Evolutionary conservation across 306 rosid species (phyloP), one percentile per base, ranked within the genome.

Genomic region (Vicia faba): DNA sequence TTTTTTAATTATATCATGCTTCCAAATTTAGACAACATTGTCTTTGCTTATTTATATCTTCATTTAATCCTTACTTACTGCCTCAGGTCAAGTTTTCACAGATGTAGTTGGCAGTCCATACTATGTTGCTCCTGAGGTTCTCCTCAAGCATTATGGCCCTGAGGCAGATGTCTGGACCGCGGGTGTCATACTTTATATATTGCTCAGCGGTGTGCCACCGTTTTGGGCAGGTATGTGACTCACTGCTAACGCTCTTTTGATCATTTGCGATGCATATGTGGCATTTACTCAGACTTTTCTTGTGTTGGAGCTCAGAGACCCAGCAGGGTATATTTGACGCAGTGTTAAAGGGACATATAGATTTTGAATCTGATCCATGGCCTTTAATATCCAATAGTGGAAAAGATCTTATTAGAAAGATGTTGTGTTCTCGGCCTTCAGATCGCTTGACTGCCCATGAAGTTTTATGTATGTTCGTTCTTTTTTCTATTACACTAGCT

Each of bases 161-260:
- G 96, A 91, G 79, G 96, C 95, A 26, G 97, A 91, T 73, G 97
- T 91, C 12, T 91, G 97, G 97, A 91, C 97, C 9, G 96, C 97
- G 0, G 97, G 97, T 35, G 97, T 91, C 82, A 91, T 91, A 70
- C 82, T 91, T 31, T 91, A 91, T 74, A 91, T 91, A 65, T 71
- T 91, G 81, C 89, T 91, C 31, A 91, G 97, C 76, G 97, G 97
- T 3, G 97, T 91, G 72, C 97, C 97, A 0, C 97, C 97, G 11
- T 91, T 91, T 78, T 91, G 97, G 97, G 96, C 97, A 72, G 97
- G 96, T 91, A 76, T 55, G 64, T 64, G 29, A 58, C 35, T 29
- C 41, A 10, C 11, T 63, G 62, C 73, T 11, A 60, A 69, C 63
- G 14, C 61, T 48, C 72, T 80, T 59, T 33, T 73, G 46, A 49